phyloP scores from a whole-genome alignment of 2,329 filamentous ascomycete genomes.

The Arthrobotrys pseudoclavata region DNA sequence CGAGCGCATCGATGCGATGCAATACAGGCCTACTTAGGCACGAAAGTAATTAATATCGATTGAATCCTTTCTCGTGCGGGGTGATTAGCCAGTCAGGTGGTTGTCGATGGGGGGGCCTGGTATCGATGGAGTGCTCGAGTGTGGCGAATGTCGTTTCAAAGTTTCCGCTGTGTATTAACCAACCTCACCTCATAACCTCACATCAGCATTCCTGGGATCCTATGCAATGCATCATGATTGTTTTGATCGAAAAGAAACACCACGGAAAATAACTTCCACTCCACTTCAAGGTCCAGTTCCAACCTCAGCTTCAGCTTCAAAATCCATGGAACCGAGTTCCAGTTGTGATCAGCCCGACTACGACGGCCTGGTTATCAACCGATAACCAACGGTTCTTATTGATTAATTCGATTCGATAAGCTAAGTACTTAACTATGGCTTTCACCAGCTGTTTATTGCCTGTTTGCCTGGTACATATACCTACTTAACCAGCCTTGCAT shows the following conservation, averaged over 20 bases:
- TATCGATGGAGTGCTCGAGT: not conserved
- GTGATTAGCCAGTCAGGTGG: constrained; percentile 4
- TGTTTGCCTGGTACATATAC: not conserved
- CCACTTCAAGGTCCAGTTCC: too few relatives aligned
- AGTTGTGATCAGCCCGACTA: not conserved
- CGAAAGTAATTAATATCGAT: not conserved
- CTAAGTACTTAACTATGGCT: not conserved
- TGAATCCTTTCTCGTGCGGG: constrained; percentile 15
- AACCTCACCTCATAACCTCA: constrained; percentile 1
- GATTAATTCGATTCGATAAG: not conserved
- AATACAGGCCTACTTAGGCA: not conserved
- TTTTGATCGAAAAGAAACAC: not conserved
- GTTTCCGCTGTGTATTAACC: not conserved
- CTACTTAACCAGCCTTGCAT: constrained; percentile 4
- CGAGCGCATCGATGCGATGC: not conserved
- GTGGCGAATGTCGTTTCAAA: constrained; percentile 2
- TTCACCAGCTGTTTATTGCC: not conserved
- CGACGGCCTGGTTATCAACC: constrained; percentile 10
- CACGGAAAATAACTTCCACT: not conserved
- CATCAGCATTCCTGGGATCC: constrained; percentile 1
- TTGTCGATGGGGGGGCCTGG: not conserved
- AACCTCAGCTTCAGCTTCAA: too few relatives aligned
- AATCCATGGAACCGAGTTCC: too few relatives aligned
- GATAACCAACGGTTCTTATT: constrained; percentile 4
- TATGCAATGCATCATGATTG: not conserved